Evolutionary conservation across 2,329 filamentous ascomycete genomes (phyloP), one percentile per base, ranked within the genome.

Genomic region (Hirsutella rhossiliensis): DNA sequence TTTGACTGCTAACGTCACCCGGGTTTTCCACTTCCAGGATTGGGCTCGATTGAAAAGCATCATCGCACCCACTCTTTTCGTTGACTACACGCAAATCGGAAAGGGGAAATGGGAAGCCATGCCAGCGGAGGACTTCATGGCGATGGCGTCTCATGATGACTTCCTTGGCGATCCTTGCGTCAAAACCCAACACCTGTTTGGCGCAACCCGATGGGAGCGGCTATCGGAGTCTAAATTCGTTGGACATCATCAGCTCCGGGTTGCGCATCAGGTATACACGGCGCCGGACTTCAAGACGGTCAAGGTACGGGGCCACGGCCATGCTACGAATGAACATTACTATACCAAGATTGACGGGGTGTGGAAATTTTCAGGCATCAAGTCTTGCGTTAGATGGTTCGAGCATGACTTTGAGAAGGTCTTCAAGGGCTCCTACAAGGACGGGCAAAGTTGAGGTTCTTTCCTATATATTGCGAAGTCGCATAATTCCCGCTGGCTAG

Each of bases 111-210:
- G 76, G 76, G 71, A 75, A 41, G 67, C 70, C 41, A 80, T 82
- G 75, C 66, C 73, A 1, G 73, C 75, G 1, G 68, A 73, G 3
- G 75, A 80, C n/a, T 82, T 72, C 62, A 64, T 81, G 56, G 54
- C 60, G 49, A 80, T 82, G 75, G 65, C 78, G 52, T 75, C 74
- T 20, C 66, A 70, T 55, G 62, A 65, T 17, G 60, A 66, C 3
- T 76, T 82, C 47, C 66, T 83, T 27, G 78, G 78, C 46, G 75
- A 81, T 62, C 72, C 71, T 19, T 68, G 75, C 17, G 65, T 82
- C 47, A 74, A 73, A 59, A 82, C 78, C 5, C 79, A 83, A 59
- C 79, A 82, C 62, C 73, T 82, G 54, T 72, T 82, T 53, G 76
- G 77, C 42, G 71, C 68, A 28, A 70, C 72, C n/a, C 72, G 73